Evolutionary conservation across 2,329 filamentous ascomycete genomes (phyloP), one percentile per base, ranked within the genome.

Genomic region (Neofusicoccum sp.): DNA sequence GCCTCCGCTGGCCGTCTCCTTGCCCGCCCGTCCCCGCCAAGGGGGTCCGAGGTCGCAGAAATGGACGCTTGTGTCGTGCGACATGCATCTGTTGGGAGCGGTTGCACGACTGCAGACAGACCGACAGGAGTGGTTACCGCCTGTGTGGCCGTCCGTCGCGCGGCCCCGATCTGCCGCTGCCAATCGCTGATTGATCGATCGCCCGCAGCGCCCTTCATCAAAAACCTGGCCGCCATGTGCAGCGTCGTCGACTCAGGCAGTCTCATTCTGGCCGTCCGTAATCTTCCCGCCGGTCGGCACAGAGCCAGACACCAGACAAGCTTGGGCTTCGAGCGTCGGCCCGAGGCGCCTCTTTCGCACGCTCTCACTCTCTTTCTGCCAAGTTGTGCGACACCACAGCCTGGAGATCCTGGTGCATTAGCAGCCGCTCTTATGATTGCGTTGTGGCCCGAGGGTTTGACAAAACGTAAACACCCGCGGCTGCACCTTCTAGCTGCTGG

Each of bases 51-150:
- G 14, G 52, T 12, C 52, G 44, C 52, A 56, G 28, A 29, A 36
- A 28, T 47, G 33, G 54, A 58, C 54, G 54, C 54, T 43, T 45
- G 41, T 16, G 54, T 29, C 16, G 54, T 58, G 54, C 54, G 54
- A 58, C 54, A 11, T 29, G 11, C 41, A 29, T 28, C 31, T 50
- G 52, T 34, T 22, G 28, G 50, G 52, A 56, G 37, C 8, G 22
- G 54, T 58, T 36, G 41, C 54, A 58, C 54, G n/a, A 45, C 54
- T 22, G 22, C 22, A 22, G 22, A 22, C 22, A 22, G 22, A 22
- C 22, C 22, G 41, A 45, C 52, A 45, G 54, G 54, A 58, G 54
- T 36, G 41, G 54, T 58, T 58, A 45, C 54, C 54, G 54, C 54
- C 39, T 45, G 29, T 45, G 54, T 58, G 54, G 54, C 41, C 39